phyloP scores from a whole-genome alignment of 116 monocot species.

The Phalaenopsis hybrid region DNA sequence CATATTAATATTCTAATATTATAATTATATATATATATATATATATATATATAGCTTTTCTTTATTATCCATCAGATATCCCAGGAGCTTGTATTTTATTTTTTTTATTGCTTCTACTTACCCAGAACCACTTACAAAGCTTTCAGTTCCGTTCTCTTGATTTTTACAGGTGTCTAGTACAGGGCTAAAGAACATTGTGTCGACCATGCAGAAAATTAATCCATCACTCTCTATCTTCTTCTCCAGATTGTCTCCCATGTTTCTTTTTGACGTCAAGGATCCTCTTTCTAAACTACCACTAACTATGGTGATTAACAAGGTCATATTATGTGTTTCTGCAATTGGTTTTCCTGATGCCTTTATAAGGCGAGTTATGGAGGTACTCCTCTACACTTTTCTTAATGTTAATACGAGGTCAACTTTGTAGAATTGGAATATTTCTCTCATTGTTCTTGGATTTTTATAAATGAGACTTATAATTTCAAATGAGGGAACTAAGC shows the following conservation, averaged over 20 bases:
- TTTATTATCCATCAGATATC: not conserved
- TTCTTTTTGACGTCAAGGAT: slow-evolving; percentile 55
- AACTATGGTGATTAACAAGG: slow-evolving; percentile 27
- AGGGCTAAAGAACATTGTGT: slow-evolving; percentile 35
- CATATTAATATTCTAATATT: too few relatives aligned
- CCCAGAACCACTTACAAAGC: not conserved
- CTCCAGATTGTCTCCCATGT: slow-evolving; percentile 54
- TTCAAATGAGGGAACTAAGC: not conserved
- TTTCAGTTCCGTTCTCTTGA: not conserved
- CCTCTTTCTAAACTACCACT: slow-evolving; percentile 34
- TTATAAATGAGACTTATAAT: not conserved
- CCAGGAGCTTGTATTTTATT: not conserved
- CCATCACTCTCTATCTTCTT: slow-evolving; percentile 34
- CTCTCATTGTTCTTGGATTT: not conserved
- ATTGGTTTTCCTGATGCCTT: slow-evolving; percentile 83
- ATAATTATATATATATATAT: too few relatives aligned
- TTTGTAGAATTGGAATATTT: not conserved
- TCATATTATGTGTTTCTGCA: slow-evolving; percentile 70
- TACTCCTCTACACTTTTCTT: slow-evolving; percentile 16
- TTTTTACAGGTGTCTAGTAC: slow-evolving; percentile 46
- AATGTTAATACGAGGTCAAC: not conserved
- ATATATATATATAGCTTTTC: not conserved
- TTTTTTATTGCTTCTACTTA: not conserved
- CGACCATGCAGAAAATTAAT: slow-evolving; percentile 20
- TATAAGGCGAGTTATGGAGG: slow-evolving; percentile 41